Conservation (phyloP, 371 early-diverging fungal species). For the Mucor mucedo region DNA sequence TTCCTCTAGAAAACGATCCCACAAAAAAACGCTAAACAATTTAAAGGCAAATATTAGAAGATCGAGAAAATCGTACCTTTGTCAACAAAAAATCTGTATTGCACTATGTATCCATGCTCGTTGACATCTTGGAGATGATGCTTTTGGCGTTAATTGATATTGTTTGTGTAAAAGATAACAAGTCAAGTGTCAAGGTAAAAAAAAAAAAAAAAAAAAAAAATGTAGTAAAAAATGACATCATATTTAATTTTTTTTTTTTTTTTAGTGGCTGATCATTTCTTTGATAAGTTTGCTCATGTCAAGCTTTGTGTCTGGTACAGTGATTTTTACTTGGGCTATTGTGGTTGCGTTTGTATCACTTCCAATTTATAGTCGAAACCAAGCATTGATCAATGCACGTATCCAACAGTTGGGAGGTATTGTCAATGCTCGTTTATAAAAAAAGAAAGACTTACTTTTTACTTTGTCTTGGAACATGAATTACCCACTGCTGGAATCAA, state of each 20-base stretch:
- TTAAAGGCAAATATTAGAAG: too few relatives aligned
- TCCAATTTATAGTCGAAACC: constrained; percentile 38
- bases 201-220: constrained; percentile 6
- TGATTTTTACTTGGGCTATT: constrained; percentile 20
- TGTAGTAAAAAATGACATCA: not conserved
- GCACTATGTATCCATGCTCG: not conserved
- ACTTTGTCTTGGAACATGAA: too few relatives aligned
- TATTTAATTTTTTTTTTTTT: not conserved
- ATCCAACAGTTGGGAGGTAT: constrained; percentile 36
- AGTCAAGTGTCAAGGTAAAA: constrained; percentile 34
- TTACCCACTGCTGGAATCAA: not conserved
- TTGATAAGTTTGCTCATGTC: constrained; percentile 36
- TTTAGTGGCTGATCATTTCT: constrained; percentile 36
- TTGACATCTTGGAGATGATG: constrained; percentile 31
- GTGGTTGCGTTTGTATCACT: constrained; percentile 36
- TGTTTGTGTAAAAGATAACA: constrained; percentile 36
- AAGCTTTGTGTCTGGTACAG: constrained; percentile 31
- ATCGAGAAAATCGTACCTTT: too few relatives aligned
- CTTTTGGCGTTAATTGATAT: constrained; percentile 34
- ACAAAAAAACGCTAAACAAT: too few relatives aligned
- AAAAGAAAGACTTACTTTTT: too few relatives aligned
- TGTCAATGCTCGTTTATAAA: constrained; percentile 8
- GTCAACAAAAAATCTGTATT: too few relatives aligned
- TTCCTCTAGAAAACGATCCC: too few relatives aligned
- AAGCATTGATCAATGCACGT: constrained; percentile 40